Percentiles rank a stretch among this genome's conserved stretches.
Evolutionary conservation across 257 asterid genomes (phyloP).

Genomic region (Solanum piurae): DNA sequence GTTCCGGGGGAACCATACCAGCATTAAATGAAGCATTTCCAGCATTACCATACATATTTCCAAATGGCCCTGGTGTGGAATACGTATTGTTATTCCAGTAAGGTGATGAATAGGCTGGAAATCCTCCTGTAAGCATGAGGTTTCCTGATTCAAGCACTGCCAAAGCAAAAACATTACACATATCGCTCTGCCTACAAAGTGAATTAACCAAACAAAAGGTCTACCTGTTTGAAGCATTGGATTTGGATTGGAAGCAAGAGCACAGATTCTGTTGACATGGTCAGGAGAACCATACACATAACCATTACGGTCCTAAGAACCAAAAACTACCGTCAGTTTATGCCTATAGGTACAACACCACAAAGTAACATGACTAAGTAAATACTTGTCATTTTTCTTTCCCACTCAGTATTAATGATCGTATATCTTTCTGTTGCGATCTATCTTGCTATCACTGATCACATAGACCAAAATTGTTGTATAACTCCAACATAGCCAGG

Average conservation of each 20-base stretch:
- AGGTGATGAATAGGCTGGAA: constrained; percentile 51
- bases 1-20: constrained; percentile 26
- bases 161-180: not conserved
- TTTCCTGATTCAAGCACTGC: constrained; percentile 24
- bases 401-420: not conserved
- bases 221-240: constrained; percentile 63
- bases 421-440: not conserved
- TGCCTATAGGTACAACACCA: not conserved
- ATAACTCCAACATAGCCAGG: not conserved
- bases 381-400: not conserved
- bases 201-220: not conserved
- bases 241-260: constrained; percentile 33
- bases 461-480: not conserved
- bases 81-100: constrained; percentile 50
- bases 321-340: not conserved
- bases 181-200: not conserved
- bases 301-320: constrained; percentile 31
- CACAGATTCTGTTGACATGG: constrained; percentile 82
- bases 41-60: constrained; percentile 39
- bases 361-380: not conserved
- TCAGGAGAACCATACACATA: constrained; percentile 77
- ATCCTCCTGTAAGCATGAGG: constrained; percentile 43
- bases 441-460: not conserved
- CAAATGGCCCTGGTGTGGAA: constrained; percentile 30
- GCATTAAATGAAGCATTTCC: constrained; percentile 60